Evolutionary conservation across 1,284 basidiomycete species (phyloP).

Genomic region (Lentinula novae-zelandiae): DNA sequence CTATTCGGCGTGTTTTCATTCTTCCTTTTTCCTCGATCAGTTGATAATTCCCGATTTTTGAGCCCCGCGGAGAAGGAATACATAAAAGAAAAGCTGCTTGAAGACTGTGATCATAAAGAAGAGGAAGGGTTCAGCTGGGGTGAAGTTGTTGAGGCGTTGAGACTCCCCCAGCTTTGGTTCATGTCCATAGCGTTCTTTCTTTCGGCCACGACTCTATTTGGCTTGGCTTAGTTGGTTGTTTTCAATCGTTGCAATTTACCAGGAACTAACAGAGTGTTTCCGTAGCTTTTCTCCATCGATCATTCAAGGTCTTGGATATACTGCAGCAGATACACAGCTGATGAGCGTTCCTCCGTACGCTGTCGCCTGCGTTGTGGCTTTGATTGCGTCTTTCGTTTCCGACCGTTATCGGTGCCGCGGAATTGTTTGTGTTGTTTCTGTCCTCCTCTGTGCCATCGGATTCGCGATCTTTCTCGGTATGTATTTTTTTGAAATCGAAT

Average conservation of each 20-base stretch:
- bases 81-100: slow-evolving; percentile 13
- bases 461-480: slow-evolving; percentile 19
- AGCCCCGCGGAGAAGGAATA: slow-evolving; percentile 10
- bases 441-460: slow-evolving; percentile 21
- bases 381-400: slow-evolving; percentile 24
- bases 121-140: slow-evolving; percentile 33
- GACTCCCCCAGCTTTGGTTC: slow-evolving; percentile 31
- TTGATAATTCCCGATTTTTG: slow-evolving; percentile 5
- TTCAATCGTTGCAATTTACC: not conserved
- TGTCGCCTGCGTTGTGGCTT: slow-evolving; percentile 19
- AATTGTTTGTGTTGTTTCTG: slow-evolving; percentile 19
- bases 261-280: no score
- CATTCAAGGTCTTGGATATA: slow-evolving; percentile 10
- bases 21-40: slow-evolving; percentile 11
- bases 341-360: slow-evolving; percentile 16
- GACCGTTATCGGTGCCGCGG: slow-evolving; percentile 28
- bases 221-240: slow-evolving; percentile 13
- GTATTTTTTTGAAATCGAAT: not conserved
- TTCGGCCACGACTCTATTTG: slow-evolving; percentile 18
- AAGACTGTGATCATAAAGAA: slow-evolving; percentile 24
- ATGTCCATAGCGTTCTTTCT: slow-evolving; percentile 25
- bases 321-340: slow-evolving; percentile 10
- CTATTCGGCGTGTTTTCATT: slow-evolving; percentile 9
- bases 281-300: slow-evolving; percentile 14
- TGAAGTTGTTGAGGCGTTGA: slow-evolving; percentile 32